These are phyloP conservation scores for Chenopodium album DNA, from an alignment of 148 eudicot species.

Conservation along the genomic window DNA sequence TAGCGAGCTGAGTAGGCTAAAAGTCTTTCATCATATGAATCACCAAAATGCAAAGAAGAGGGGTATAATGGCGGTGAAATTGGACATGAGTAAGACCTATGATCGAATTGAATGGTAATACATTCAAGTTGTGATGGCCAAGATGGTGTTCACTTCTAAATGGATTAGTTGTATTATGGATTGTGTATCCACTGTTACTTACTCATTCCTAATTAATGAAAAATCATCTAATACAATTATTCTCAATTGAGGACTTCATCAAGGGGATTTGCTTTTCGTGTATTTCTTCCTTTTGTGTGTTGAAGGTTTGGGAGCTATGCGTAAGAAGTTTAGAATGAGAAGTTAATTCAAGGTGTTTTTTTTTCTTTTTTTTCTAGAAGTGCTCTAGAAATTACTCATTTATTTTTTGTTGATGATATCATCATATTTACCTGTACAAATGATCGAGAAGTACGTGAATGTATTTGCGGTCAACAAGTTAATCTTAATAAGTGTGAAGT, in stretches of 20 bases:
- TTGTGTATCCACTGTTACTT: background rate
- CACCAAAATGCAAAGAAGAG: background rate
- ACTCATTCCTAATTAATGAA: background rate
- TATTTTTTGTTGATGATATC: background rate
- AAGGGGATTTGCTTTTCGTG: background rate
- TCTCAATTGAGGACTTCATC: background rate
- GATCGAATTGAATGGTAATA: background rate
- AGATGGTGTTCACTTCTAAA: background rate
- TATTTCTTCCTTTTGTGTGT: background rate
- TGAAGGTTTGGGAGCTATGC: background rate
- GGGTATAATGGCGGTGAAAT: background rate
- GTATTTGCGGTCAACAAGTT: background rate
- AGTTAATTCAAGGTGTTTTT: background rate
- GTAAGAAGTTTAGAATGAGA: no score
- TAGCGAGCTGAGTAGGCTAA: no score
- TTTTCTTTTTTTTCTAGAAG: background rate
- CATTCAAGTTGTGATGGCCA: background rate
- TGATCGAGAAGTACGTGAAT: background rate
- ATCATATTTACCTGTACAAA: background rate
- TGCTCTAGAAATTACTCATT: background rate
- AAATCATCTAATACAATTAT: background rate
- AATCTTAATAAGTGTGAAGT: background rate
- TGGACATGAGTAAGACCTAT: background rate
- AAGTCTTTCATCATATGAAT: background rate
- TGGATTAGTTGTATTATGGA: background rate